Conservation (phyloP, 1,139 yeast genomes). For the Yamadazyma sp. region DNA sequence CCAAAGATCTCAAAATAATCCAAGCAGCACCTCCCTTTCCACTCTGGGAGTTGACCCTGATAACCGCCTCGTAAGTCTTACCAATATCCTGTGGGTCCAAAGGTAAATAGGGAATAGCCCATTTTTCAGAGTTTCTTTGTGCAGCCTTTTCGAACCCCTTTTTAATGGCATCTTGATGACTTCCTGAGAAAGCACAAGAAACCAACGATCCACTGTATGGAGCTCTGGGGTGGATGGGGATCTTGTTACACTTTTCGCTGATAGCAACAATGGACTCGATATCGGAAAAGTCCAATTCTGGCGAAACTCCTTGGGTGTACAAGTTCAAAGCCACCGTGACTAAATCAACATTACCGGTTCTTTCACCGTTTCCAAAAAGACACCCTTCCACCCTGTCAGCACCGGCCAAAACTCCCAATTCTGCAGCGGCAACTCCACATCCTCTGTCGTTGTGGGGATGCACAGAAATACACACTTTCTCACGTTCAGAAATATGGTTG, state of each 20-base stretch:
- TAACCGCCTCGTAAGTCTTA: slow-evolving; percentile 95
- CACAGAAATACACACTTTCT: slow-evolving; percentile 81
- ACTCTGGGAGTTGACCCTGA: slow-evolving; percentile 95
- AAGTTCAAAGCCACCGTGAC: slow-evolving; percentile 90
- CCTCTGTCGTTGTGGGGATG: slow-evolving; percentile 98
- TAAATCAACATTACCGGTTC: slow-evolving; percentile 96
- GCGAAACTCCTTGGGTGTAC: slow-evolving; percentile 91
- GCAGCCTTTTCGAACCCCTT: slow-evolving; percentile 67
- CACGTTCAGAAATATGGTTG: slow-evolving; percentile 76
- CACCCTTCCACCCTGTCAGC: slow-evolving; percentile 99
- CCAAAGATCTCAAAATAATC: slow-evolving; percentile 86
- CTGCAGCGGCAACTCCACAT: slow-evolving; percentile 97
- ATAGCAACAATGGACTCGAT: slow-evolving; percentile 77
- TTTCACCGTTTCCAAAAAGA: slow-evolving; percentile 95
- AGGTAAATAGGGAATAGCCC: slow-evolving; percentile 95
- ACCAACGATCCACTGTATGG: slow-evolving; percentile 97
- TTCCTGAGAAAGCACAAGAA: slow-evolving; percentile 94
- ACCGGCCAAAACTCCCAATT: slow-evolving; percentile 90
- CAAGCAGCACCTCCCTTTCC: slow-evolving; percentile 99
- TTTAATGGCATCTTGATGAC: slow-evolving; percentile 98
- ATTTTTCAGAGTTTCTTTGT: slow-evolving; percentile 34
- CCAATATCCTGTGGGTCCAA: slow-evolving; percentile 96
- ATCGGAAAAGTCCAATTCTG: slow-evolving; percentile 85
- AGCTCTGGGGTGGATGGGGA: slow-evolving; percentile 89
- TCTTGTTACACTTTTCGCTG: slow-evolving; percentile 92